Conservation (phyloP, 1,284 basidiomycete species). For the Trichosporon inkin region DNA sequence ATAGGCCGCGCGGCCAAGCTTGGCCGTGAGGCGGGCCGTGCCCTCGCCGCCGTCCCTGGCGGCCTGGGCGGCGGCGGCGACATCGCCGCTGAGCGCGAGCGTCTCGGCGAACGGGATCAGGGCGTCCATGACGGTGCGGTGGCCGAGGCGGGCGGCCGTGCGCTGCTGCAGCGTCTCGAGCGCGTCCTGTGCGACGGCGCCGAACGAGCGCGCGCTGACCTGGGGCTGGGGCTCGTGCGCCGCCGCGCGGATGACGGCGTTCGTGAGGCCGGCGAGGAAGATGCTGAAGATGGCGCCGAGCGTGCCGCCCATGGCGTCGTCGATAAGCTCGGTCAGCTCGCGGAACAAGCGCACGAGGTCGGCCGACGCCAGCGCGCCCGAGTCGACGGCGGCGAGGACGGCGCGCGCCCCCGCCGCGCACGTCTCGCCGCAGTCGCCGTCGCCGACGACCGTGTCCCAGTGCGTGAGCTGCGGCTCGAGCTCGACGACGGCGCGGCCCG, state of each 20-base stretch:
- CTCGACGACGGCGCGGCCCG: conserved; percentile 38
- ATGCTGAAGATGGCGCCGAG: conserved; percentile 49
- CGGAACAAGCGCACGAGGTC: conserved; percentile 45
- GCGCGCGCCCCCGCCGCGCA: conserved; percentile 44
- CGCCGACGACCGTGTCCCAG: conserved; percentile 51
- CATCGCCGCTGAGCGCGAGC: conserved; percentile 36
- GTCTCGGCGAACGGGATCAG: conserved; percentile 52
- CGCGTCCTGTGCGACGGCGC: conserved; percentile 27
- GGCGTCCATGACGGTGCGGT: conserved; percentile 53
- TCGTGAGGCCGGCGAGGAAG: conserved; percentile 46
- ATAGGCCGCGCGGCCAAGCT: conserved; percentile 52
- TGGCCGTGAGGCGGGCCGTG: conserved; percentile 48
- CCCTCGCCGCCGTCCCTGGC: conserved; percentile 47
- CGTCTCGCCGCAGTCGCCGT: conserved; percentile 50
- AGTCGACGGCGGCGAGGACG: conserved; percentile 31
- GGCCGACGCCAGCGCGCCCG: conserved; percentile 32
- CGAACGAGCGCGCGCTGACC: conserved; percentile 8
- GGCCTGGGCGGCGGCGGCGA: conserved; percentile 42
- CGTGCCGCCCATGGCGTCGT: conserved; percentile 46
- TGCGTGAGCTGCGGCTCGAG: conserved; percentile 52
- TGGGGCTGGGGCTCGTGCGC: conserved; percentile 11
- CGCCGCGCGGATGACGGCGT: conserved; percentile 31
- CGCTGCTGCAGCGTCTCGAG: conserved; percentile 48
- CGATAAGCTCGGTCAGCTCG: conserved; percentile 45
- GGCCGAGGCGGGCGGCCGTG: conserved; percentile 51